Evolutionary conservation across 2,329 filamentous ascomycete genomes (phyloP).

Genomic region (Verticillium nonalfalfae): DNA sequence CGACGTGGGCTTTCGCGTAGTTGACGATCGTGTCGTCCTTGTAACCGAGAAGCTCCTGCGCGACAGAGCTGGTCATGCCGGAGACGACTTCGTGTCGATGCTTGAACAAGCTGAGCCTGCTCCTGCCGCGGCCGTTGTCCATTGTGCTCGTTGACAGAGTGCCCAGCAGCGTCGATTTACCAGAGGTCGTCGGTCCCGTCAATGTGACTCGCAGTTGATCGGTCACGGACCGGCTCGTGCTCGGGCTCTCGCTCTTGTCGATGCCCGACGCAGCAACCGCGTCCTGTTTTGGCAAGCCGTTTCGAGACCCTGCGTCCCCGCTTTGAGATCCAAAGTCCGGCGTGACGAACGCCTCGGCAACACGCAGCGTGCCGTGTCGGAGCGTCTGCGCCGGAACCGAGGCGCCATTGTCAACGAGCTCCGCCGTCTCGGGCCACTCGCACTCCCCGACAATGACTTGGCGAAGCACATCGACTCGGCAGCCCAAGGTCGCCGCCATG

Average conservation of each 20-base stretch:
- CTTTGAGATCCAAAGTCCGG: constrained; percentile 52
- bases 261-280: neutral
- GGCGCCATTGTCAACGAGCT: constrained; percentile 20
- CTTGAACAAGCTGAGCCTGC: constrained; percentile 79
- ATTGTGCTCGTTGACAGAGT: constrained; percentile 81
- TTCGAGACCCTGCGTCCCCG: constrained; percentile 12
- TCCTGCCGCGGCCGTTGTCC: constrained; percentile 89
- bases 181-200: constrained; percentile 82
- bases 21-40: constrained; percentile 60
- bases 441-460: constrained; percentile 82
- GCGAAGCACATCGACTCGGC: constrained; percentile 72
- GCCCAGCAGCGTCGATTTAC: constrained; percentile 86
- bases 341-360: constrained; percentile 84
- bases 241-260: constrained; percentile 17
- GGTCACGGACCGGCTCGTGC: constrained; percentile 44
- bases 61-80: constrained; percentile 88
- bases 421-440: constrained; percentile 55
- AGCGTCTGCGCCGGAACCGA: constrained; percentile 15
- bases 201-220: constrained; percentile 82
- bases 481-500: constrained; percentile 92
- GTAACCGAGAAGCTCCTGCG: constrained; percentile 91
- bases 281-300: neutral
- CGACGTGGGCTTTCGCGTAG: constrained; percentile 79
- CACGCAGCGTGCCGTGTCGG: constrained; percentile 59
- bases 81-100: constrained; percentile 91